A percentile compares a stretch with the other conserved stretches of the same genome.
phyloP scores from a whole-genome alignment of 768 basidiomycete genomes.

The Xerocomus spinulosus region DNA sequence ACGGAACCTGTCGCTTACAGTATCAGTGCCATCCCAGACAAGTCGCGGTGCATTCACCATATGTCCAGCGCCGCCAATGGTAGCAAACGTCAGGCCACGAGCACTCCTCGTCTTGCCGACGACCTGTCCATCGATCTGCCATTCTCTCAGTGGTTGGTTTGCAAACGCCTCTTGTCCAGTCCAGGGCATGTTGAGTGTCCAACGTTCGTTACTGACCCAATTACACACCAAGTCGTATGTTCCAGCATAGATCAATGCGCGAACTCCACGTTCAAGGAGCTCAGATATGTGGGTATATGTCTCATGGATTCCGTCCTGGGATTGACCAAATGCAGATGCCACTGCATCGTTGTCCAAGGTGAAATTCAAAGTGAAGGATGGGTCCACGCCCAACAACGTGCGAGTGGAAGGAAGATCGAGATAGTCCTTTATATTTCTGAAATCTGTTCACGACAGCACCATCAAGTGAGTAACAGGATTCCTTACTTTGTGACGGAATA shows the following conservation, averaged over 20 bases:
- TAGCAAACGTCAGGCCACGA: constrained; percentile 63
- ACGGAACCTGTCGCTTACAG: constrained; percentile 47
- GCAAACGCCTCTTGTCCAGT: constrained; percentile 52
- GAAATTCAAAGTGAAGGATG: constrained; percentile 38
- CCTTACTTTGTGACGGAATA: constrained; percentile 50
- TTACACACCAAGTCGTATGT: constrained; percentile 80
- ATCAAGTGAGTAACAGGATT: background rate
- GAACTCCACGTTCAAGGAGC: constrained; percentile 72
- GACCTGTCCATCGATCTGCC: constrained; percentile 46
- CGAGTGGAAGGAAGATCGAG: constrained; percentile 57
- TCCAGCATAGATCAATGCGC: constrained; percentile 69
- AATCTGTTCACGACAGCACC: constrained; percentile 1
- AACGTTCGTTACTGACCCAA: constrained; percentile 71
- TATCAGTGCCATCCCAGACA: constrained; percentile 2
- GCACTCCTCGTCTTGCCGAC: constrained; percentile 55
- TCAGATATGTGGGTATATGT: constrained; percentile 36
- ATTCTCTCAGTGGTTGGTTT: constrained; percentile 47
- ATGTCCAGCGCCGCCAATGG: constrained; percentile 67
- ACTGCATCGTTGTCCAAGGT: constrained; percentile 42
- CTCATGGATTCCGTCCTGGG: constrained; percentile 38
- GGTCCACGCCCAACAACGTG: constrained; percentile 57
- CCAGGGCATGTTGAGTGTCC: constrained; percentile 75
- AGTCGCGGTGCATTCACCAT: constrained; percentile 44
- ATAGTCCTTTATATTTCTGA: constrained; percentile 54
- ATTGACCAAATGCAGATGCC: constrained; percentile 39